Percentiles rank a stretch among this genome's conserved stretches.
Conservation (phyloP, 441 rosid genomes). For the Erodium chrysanthum region DNA sequence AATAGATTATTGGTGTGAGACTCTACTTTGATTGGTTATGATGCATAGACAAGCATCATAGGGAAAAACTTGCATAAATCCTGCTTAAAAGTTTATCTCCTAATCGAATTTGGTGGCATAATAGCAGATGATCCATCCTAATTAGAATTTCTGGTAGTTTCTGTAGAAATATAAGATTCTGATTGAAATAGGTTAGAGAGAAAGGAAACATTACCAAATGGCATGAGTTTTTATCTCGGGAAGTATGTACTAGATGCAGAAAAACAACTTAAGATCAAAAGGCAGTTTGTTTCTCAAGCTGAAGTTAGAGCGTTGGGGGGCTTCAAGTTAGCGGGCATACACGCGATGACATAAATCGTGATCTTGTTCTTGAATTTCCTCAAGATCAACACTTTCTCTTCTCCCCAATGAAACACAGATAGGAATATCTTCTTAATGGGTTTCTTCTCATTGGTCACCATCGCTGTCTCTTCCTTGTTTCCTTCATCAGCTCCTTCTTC, state of each 20-base stretch:
- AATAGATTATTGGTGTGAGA: too few species aligned
- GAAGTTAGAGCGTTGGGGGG: constrained; percentile 24
- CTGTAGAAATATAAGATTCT: too few species aligned
- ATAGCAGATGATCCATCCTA: too few species aligned
- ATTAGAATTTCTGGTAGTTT: too few species aligned
- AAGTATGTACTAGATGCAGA: constrained; percentile 15
- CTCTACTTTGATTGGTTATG: too few species aligned
- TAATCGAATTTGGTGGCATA: too few species aligned
- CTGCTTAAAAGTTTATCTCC: too few species aligned
- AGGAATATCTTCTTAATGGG: constrained; percentile 30
- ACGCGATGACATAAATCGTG: constrained; percentile 27
- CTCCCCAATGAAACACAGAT: constrained; percentile 34
- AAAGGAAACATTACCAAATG: too few species aligned
- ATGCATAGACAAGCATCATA: too few species aligned
- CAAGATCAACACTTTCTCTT: constrained; percentile 29
- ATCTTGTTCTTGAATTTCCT: constrained; percentile 36
- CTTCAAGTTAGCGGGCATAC: constrained; percentile 27
- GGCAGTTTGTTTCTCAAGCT: constrained; percentile 14
- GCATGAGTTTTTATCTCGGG: not conserved
- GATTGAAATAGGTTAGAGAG: too few species aligned
- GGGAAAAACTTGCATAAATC: too few species aligned
- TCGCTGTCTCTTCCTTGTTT: constrained; percentile 13
- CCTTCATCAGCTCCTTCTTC: constrained; percentile 22
- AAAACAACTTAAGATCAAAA: not conserved
- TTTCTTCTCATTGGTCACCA: constrained; percentile 14